Evolutionary conservation across 2,329 filamentous ascomycete genomes (phyloP).

Genomic region (Ilyonectria destructans): DNA sequence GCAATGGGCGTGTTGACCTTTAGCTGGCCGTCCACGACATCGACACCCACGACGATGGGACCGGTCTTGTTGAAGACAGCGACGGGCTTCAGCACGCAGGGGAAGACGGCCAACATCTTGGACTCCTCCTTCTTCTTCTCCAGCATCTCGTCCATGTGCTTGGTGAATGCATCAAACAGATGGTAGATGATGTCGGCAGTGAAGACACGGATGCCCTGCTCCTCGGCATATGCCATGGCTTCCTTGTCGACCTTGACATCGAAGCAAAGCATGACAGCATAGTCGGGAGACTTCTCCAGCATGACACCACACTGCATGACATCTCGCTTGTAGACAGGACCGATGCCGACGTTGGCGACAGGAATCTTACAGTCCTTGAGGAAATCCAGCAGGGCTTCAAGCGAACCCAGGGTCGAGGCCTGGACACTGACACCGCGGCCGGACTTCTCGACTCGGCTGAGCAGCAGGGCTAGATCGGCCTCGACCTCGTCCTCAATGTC

Average conservation of each 20-base stretch:
- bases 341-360: constrained; percentile 96
- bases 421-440: constrained; percentile 97
- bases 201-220: constrained; percentile 97
- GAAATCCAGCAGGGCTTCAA: constrained; percentile 97
- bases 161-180: constrained; percentile 95
- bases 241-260: constrained; percentile 99
- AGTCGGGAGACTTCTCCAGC: constrained; percentile 95
- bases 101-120: constrained; percentile 97
- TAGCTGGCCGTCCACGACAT: constrained; percentile 92
- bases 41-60: constrained; percentile 95
- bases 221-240: constrained; percentile 90
- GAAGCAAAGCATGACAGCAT: constrained; percentile 99
- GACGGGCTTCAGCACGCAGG: constrained; percentile 90
- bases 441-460: constrained; percentile 92
- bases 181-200: constrained; percentile 99
- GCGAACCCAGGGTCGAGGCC: constrained; percentile 95
- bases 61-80: constrained; percentile 99
- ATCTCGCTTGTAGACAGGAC: constrained; percentile 97
- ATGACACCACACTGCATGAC: constrained; percentile 96
- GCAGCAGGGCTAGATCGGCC: constrained; percentile 91
- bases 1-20: constrained; percentile 92
- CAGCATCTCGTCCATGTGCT: constrained; percentile 89
- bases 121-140: constrained; percentile 97
- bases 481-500: constrained; percentile 98
- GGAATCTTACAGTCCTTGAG: constrained; percentile 96